phyloP scores from a whole-genome alignment of 2,329 filamentous ascomycete genomes.

The Plenodomus tracheiphilus region DNA sequence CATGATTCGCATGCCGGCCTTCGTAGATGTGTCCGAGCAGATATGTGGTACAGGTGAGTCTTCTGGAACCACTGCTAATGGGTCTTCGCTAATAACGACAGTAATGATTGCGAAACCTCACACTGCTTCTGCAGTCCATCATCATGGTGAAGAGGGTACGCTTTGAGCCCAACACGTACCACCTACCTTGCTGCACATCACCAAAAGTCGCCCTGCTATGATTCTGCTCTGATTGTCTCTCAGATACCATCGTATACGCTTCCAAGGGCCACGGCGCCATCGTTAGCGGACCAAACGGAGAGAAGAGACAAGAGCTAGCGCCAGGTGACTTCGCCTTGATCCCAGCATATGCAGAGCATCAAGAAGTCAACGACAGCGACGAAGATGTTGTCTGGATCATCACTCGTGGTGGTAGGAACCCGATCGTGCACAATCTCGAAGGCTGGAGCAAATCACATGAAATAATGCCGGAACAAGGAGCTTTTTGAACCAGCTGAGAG shows the following conservation, averaged over 20 bases:
- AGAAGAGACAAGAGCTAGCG: constrained; percentile 59
- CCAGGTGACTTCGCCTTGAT: constrained; percentile 72
- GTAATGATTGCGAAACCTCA: constrained; percentile 67
- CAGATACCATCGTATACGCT: constrained; percentile 71
- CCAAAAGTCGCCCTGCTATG: too few species aligned
- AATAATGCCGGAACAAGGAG: constrained; percentile 5
- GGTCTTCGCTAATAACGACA: constrained; percentile 27
- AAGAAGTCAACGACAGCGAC: constrained; percentile 68
- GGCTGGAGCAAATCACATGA: constrained; percentile 58
- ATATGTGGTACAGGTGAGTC: constrained; percentile 67
- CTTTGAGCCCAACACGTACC: background rate
- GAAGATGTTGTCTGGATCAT: constrained; percentile 68
- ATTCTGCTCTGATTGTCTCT: constrained; percentile 5
- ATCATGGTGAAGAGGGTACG: constrained; percentile 70
- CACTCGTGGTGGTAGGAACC: constrained; percentile 63
- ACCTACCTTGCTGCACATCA: background rate
- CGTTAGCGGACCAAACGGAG: constrained; percentile 58
- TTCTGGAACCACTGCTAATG: background rate
- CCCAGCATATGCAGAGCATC: constrained; percentile 71
- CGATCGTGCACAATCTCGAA: constrained; percentile 64
- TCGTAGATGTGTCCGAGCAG: constrained; percentile 65
- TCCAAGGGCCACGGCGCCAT: constrained; percentile 64
- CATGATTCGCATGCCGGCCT: constrained; percentile 59
- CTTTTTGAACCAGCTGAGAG: background rate
- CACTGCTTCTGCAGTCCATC: constrained; percentile 65